Evolutionary conservation across 106 monocot genomes (phyloP), one percentile per base, ranked within the genome.

Genomic region (Cymbidium sinense): DNA sequence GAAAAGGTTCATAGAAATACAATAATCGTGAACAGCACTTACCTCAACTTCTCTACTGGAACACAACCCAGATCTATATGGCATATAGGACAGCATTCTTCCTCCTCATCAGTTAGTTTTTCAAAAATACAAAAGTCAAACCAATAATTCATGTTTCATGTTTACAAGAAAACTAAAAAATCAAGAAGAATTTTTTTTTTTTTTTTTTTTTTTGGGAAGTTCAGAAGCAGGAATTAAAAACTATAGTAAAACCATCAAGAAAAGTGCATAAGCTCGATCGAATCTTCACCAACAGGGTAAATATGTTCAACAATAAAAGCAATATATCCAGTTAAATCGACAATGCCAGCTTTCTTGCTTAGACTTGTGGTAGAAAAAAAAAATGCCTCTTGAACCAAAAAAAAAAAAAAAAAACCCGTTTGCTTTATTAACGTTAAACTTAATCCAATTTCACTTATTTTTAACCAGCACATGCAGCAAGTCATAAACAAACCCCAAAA

Each of bases 11-110:
- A 70, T 34, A 34, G 34, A 70, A 31, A 20, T 17, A 47, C 11
- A 47, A 13, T 19, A 13, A 30, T 19, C 19, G 29, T 54, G 64
- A 55, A 7, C 71, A 79, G 0, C 23, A 35, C 23, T 79, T 28
- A 93, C 95, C 93, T 90, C 37, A 96, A 93, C 74, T 96, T 96
- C 78, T 96, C 95, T 6, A 81, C 39, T 12, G 93, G 86, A 54
- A 76, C 78, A 84, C 85, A 78, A 27, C 95, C 95, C 19, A 96
- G 81, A 88, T 91, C 83, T 71, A 75, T 90, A 19, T 93, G 83
- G 76, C 95, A 96, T 75, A 88, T 75, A 62, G 95, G 95, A 58
- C 95, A 96, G 82, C 87, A 91, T 37, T 91, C 93, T 64, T 81
- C 77, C 75, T 96, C 95, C 75, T 93, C 93, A 64, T 89, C 90